Base-by-base conservation (phyloP, 108 stramenopile genomes). In the Licmophora abbreviata region DNA sequence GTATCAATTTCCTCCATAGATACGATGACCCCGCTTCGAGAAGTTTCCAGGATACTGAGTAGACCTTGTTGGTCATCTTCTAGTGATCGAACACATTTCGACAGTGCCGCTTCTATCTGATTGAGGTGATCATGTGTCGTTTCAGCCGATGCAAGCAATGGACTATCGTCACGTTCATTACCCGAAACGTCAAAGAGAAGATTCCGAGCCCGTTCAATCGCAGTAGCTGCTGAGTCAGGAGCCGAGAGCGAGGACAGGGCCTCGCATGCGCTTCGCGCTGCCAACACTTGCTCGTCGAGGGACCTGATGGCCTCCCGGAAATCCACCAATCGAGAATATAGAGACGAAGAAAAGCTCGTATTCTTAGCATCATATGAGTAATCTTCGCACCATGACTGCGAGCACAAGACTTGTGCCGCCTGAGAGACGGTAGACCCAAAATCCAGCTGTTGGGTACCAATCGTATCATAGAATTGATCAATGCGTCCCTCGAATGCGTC, bases 71-170 rank as follows among this genome's bases (percentile, higher is more conserved):
- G 44, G 41, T 67, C 57, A 27, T 73, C 80, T 47, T 88, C 79
- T 15, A 83, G 55, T 49, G 69, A 64, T 54, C 51, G 42, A 0
- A 69, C 64, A 46, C 87, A 85, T 29, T 74, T 66, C 28, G 51
- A 35, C 44, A 84, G 44, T 4, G 73, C 68, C 44, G 30, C 58
- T 43, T 89, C 87, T 4, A 85, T 66, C 10, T 29, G 47, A 53
- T 89, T 89, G 24, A 89, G 65, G 22, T 80, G 48, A 9, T 85
- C 76, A 60, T 89, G 88, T 2, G 76, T 58, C 40, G 57, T 63
- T 49, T 89, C 88, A 7, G 79, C 44, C 11, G 69, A 64, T 10
- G 51, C 57, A 27, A 58, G 52, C n/a, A 79, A 37, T 44, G 53
- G 55, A 34, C 44, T 48, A 27, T 54, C 53, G 28, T 37, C 42